Evolutionary conservation across 2,329 filamentous ascomycete genomes (phyloP).

Genomic region (Leptographium lundbergii): DNA sequence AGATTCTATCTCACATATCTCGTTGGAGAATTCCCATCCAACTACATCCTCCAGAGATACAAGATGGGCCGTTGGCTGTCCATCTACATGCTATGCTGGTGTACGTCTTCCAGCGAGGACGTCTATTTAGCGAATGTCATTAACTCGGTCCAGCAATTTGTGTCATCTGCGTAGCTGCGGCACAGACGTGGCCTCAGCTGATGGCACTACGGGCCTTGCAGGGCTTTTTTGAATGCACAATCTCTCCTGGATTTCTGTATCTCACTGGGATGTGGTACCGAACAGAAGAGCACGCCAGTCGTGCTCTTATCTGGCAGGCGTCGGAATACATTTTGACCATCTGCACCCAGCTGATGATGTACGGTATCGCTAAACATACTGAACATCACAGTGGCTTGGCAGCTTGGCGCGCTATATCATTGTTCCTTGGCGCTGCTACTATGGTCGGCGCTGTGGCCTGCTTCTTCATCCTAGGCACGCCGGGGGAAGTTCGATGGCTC

Average conservation of each 20-base stretch:
- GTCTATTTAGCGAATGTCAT: background rate
- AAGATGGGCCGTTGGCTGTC: constrained; percentile 15
- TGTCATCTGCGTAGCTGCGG: constrained; percentile 23
- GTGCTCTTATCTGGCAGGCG: constrained; percentile 23
- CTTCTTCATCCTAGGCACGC: constrained; percentile 22
- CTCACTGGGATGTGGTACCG: constrained; percentile 25
- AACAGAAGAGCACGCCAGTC: constrained; percentile 23
- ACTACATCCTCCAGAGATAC: constrained; percentile 18
- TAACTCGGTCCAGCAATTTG: constrained; percentile 11
- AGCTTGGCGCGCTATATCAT: constrained; percentile 17
- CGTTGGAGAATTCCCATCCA: constrained; percentile 19
- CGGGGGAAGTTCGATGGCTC: constrained; percentile 24
- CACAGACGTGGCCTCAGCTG: constrained; percentile 24
- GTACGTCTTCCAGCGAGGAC: background rate
- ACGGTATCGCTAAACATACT: constrained; percentile 19
- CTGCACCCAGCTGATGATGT: constrained; percentile 22
- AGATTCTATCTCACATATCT: constrained; percentile 20
- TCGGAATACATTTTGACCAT: constrained; percentile 25
- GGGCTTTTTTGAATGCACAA: constrained; percentile 25
- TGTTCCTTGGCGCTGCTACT: constrained; percentile 22
- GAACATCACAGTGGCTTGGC: background rate
- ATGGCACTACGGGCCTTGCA: constrained; percentile 22
- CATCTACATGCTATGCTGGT: constrained; percentile 18
- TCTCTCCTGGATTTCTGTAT: constrained; percentile 25
- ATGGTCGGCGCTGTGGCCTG: constrained; percentile 19